A percentile compares a stretch with the other conserved stretches of the same genome.
These are phyloP conservation scores for Spencermartinsiella europaea DNA, from an alignment of 805 yeast species.

Conservation along the genomic window DNA sequence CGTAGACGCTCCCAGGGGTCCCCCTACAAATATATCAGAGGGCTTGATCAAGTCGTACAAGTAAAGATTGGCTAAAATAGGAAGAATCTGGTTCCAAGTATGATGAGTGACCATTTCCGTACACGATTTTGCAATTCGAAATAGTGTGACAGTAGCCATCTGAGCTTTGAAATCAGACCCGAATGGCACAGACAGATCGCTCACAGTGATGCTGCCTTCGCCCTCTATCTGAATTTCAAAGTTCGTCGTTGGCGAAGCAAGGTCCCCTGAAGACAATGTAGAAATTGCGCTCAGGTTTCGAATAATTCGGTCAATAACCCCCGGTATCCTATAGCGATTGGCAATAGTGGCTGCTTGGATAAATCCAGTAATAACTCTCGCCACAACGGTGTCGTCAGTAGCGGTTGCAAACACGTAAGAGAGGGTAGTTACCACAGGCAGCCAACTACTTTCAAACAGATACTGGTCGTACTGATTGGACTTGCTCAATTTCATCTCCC, in stretches of 20 bases:
- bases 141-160: conserved; percentile 76
- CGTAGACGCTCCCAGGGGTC: conserved; percentile 53
- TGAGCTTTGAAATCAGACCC: conserved; percentile 93
- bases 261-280: conserved; percentile 47
- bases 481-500: conserved; percentile 9
- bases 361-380: conserved; percentile 79
- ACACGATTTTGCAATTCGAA: conserved; percentile 62
- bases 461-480: conserved; percentile 57
- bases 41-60: conserved; percentile 60
- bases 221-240: conserved; percentile 39
- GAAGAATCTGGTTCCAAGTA: conserved; percentile 59
- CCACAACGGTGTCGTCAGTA: conserved; percentile 80
- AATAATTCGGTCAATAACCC: conserved; percentile 61
- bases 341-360: conserved; percentile 83
- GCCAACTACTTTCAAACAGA: conserved; percentile 60
- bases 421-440: conserved; percentile 63
- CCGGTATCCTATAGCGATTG: conserved; percentile 50
- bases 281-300: conserved; percentile 64
- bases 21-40: conserved; percentile 29
- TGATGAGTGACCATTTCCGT: conserved; percentile 36
- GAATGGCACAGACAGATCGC: conserved; percentile 74
- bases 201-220: conserved; percentile 58
- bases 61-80: conserved; percentile 57
- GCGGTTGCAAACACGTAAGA: conserved; percentile 81
- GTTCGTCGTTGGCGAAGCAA: conserved; percentile 26